Evolutionary conservation across 176 grass and related monocot genomes (phyloP).

Genomic region (Echinochloa phyllopogon): DNA sequence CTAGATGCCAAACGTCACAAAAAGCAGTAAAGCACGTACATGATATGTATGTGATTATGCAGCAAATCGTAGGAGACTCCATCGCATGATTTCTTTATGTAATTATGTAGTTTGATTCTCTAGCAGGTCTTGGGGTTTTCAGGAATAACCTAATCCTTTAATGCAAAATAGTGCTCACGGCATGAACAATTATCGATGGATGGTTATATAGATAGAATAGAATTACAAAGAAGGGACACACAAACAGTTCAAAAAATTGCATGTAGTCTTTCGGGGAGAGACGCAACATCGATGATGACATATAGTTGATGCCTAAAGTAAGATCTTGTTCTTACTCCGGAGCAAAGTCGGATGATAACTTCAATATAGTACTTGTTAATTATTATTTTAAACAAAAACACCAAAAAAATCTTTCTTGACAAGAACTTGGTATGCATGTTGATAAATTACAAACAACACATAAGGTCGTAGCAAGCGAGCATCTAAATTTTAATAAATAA

Average conservation of each 20-base stretch:
- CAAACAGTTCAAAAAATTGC: not conserved
- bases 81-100: not conserved
- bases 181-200: not conserved
- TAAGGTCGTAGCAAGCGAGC: not conserved
- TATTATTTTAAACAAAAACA: not conserved
- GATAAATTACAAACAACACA: not conserved
- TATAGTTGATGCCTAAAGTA: conserved; percentile 2
- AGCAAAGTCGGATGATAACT: not conserved
- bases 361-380: not conserved
- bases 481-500: not conserved
- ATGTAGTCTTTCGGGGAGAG: not conserved
- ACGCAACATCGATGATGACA: not conserved
- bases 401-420: not conserved
- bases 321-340: conserved; percentile 4
- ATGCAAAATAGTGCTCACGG: not conserved
- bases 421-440: not conserved
- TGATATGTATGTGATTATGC: conserved; percentile 29
- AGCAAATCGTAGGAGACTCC: conserved; percentile 10
- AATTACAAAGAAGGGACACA: not conserved
- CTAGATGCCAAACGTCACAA: conserved; percentile 45
- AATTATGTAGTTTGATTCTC: not conserved
- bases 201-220: too few species aligned
- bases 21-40: conserved; percentile 20
- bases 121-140: not conserved
- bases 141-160: conserved; percentile 1